Evolutionary conservation across 73 alveolate genomes (phyloP).

Genomic region (Paraurostyla sp.): DNA sequence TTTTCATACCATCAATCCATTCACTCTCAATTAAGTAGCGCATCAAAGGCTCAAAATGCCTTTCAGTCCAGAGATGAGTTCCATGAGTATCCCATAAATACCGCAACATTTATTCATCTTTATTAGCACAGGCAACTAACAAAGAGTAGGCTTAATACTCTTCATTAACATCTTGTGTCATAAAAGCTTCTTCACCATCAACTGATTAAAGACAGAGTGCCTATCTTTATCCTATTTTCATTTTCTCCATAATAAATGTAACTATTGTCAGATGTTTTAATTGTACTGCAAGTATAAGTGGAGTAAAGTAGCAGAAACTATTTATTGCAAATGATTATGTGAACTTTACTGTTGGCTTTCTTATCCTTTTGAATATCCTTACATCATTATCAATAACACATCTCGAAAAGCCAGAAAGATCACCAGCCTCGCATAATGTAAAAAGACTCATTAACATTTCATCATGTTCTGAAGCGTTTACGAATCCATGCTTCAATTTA

Average conservation of each 20-base stretch:
- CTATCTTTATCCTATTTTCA: conserved; percentile 4
- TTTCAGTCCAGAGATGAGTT: conserved; percentile 42
- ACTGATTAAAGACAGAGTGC: neutral
- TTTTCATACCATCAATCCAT: conserved; percentile 55
- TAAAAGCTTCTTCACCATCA: conserved; percentile 47
- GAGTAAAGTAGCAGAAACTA: conserved; percentile 37
- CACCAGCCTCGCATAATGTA: neutral
- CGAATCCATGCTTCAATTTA: neutral
- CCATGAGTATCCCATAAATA: conserved; percentile 62
- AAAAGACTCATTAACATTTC: neutral
- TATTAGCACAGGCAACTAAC: conserved; percentile 48
- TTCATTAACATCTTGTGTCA: conserved; percentile 50
- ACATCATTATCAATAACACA: conserved; percentile 3
- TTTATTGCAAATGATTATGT: conserved; percentile 3
- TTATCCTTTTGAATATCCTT: conserved; percentile 18
- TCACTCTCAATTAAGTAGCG: conserved; percentile 24
- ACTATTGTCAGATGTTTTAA: conserved; percentile 5
- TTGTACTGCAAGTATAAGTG: conserved; percentile 7
- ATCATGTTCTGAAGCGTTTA: neutral
- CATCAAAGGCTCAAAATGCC: conserved; percentile 62
- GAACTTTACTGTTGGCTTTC: conserved; percentile 18
- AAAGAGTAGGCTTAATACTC: conserved; percentile 40
- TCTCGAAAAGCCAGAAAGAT: neutral
- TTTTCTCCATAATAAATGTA: conserved; percentile 42
- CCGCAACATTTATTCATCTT: conserved; percentile 54